These are phyloP conservation scores for Tricholoma saponaceum DNA, from an alignment of 768 basidiomycete genomes.

Conservation along the genomic window DNA sequence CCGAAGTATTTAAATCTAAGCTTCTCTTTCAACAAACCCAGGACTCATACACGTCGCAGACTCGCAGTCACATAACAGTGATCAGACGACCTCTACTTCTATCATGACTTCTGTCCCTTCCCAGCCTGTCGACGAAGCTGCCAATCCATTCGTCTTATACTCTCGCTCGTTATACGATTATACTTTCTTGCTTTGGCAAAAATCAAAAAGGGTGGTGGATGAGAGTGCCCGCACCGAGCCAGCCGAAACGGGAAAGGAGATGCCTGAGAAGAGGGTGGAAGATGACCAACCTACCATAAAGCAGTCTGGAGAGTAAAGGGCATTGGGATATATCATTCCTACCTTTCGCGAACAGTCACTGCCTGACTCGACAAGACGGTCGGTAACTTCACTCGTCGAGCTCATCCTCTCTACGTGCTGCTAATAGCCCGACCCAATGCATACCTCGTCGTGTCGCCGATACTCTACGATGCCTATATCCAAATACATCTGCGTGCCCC, in stretches of 20 bases:
- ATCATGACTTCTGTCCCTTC: slow-evolving; percentile 14
- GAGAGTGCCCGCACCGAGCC: slow-evolving; percentile 22
- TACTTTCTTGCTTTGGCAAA: slow-evolving; percentile 63
- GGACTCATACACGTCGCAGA: slow-evolving; percentile 6
- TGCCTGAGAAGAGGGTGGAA: slow-evolving; percentile 3
- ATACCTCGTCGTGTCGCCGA: background rate
- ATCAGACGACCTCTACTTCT: slow-evolving; percentile 7
- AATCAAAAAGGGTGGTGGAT: slow-evolving; percentile 57
- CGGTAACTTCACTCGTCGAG: background rate
- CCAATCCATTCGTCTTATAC: slow-evolving; percentile 48
- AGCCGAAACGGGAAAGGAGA: background rate
- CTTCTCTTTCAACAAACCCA: slow-evolving; percentile 4
- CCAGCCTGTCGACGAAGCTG: slow-evolving; percentile 16
- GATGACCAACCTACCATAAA: background rate
- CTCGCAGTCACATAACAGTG: slow-evolving; percentile 8
- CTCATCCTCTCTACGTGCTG: background rate
- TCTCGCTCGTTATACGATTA: slow-evolving; percentile 65
- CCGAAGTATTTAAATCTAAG: slow-evolving; percentile 7
- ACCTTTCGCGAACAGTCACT: background rate
- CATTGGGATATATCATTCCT: background rate
- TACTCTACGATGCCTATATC: background rate
- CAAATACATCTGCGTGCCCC: background rate
- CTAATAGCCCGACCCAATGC: background rate
- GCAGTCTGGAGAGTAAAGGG: background rate
- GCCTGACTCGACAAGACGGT: background rate